phyloP scores from a whole-genome alignment of 1,139 yeast genomes.

The Nakaseomyces kungkrabaensis region DNA sequence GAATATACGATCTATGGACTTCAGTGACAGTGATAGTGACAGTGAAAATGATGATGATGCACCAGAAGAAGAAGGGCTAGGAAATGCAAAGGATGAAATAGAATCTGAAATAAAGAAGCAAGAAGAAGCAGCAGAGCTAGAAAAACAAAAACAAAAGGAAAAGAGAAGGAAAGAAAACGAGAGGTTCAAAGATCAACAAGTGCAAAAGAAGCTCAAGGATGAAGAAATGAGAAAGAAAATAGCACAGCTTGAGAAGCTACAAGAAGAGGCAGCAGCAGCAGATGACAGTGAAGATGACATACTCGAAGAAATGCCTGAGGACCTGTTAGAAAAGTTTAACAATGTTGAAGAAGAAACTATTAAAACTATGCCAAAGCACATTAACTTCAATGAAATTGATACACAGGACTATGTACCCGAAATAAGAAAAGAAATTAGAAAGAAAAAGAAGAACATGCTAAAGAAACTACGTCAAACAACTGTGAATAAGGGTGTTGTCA shows the following conservation, averaged over 20 bases:
- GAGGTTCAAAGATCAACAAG: constrained; percentile 39
- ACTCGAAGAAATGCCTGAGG: constrained; percentile 26
- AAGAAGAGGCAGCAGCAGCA: constrained; percentile 5
- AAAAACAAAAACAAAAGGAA: constrained; percentile 35
- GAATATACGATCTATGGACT: constrained; percentile 8
- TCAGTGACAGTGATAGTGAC: constrained; percentile 19
- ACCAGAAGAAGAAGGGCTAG: constrained; percentile 33
- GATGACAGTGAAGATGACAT: constrained; percentile 1
- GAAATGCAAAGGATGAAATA: constrained; percentile 24
- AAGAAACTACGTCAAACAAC: constrained; percentile 34
- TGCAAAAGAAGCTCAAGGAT: constrained; percentile 27
- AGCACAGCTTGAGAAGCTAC: constrained; percentile 17
- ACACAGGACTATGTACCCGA: constrained; percentile 9
- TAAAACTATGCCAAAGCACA: constrained; percentile 9
- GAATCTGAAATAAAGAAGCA: constrained; percentile 33
- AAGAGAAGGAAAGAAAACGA: constrained; percentile 43
- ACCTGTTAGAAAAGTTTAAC: constrained; percentile 22
- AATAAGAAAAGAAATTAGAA: constrained; percentile 22
- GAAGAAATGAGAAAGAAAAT: constrained; percentile 30
- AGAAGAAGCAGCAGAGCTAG: constrained; percentile 31
- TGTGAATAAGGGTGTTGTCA: constrained; percentile 47
- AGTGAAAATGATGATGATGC: constrained; percentile 27
- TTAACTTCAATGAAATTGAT: constrained; percentile 26
- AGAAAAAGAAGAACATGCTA: constrained; percentile 36
- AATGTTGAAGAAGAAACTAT: constrained; percentile 7